These are phyloP conservation scores for Raphanus hybrid DNA, from an alignment of 441 rosid species.

Conservation along the genomic window DNA sequence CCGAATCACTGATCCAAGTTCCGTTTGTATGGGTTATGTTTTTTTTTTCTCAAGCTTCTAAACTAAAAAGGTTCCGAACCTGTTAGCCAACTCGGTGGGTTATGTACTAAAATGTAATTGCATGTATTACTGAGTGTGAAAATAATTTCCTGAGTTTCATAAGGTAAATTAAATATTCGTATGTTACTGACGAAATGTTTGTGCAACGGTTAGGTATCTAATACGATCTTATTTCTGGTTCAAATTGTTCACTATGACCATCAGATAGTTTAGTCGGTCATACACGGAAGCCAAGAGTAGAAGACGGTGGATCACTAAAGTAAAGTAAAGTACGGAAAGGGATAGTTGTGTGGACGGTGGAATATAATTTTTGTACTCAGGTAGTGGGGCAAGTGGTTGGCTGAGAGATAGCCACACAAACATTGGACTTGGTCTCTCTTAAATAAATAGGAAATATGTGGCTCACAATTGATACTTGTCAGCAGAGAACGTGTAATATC, in stretches of 20 bases:
- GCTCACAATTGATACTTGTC: neutral
- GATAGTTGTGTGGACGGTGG: neutral
- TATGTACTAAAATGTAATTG: slow-evolving; percentile 4
- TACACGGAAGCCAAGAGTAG: neutral
- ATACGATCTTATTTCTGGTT: neutral
- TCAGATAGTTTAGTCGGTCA: neutral
- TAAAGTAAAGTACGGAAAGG: neutral
- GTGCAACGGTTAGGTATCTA: neutral
- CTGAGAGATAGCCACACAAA: neutral
- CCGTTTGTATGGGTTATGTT: neutral
- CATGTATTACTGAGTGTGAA: neutral
- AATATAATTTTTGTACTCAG: neutral
- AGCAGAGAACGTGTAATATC: too few species aligned
- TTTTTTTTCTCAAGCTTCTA: neutral
- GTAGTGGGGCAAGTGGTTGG: neutral
- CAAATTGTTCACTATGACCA: neutral
- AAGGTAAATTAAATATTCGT: neutral
- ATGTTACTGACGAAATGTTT: neutral
- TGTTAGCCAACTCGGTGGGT: neutral
- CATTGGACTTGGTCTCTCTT: neutral
- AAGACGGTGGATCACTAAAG: neutral
- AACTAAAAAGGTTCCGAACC: too few species aligned
- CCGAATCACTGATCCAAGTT: slow-evolving; percentile 15
- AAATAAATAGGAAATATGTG: neutral
- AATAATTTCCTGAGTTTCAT: neutral